Evolutionary conservation across 768 basidiomycete genomes (phyloP).

Genomic region (Terana coerulea): DNA sequence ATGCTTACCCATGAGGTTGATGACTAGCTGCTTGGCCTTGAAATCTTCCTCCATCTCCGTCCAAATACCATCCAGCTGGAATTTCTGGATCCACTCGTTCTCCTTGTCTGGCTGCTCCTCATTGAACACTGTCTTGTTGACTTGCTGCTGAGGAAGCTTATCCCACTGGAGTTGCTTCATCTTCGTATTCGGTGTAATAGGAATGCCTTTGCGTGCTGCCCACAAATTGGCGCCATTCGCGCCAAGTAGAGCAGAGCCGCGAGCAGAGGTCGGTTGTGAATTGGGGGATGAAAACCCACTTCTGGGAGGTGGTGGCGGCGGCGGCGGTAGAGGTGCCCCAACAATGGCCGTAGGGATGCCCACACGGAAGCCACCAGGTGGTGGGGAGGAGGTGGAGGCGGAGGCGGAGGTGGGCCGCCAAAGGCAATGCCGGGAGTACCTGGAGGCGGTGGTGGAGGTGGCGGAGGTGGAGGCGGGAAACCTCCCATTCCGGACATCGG

Average conservation of each 20-base stretch:
- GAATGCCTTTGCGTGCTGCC: constrained; percentile 77
- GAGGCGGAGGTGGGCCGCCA: constrained; percentile 24
- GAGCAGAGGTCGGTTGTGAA: constrained; percentile 45
- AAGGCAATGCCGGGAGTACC: constrained; percentile 5
- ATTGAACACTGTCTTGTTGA: constrained; percentile 83
- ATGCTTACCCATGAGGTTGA: constrained; percentile 75
- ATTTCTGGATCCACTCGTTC: constrained; percentile 74
- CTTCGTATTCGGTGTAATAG: constrained; percentile 80
- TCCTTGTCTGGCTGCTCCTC: constrained; percentile 66
- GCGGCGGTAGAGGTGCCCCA: constrained; percentile 30
- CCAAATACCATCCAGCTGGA: constrained; percentile 87
- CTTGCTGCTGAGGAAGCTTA: constrained; percentile 88
- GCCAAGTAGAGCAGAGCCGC: constrained; percentile 58
- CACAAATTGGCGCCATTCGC: constrained; percentile 53
- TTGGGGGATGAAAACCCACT: constrained; percentile 30
- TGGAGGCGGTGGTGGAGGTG: constrained; percentile 29
- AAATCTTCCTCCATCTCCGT: constrained; percentile 97
- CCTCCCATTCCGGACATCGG: constrained; percentile 28
- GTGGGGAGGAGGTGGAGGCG: constrained; percentile 37
- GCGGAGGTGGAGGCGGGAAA: constrained; percentile 26
- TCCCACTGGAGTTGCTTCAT: constrained; percentile 99
- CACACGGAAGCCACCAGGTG: constrained; percentile 29
- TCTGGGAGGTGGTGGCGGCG: constrained; percentile 35
- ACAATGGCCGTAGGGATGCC: constrained; percentile 23
- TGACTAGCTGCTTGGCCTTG: constrained; percentile 92